Evolutionary conservation across 371 early-diverging fungal species (phyloP).

Genomic region (Mucor circinelloides): DNA sequence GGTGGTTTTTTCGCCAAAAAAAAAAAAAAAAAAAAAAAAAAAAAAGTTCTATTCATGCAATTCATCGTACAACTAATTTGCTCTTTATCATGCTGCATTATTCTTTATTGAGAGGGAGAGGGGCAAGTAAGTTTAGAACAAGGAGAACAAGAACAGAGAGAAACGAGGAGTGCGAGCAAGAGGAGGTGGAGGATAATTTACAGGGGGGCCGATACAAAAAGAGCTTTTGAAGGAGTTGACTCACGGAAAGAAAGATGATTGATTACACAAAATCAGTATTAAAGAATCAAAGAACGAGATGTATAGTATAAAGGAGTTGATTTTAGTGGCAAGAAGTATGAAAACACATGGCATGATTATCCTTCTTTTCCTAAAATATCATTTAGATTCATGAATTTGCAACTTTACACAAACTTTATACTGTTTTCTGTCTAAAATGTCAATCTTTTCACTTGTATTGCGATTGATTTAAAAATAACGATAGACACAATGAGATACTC

Average conservation of each 20-base stretch:
- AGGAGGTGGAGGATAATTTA: background rate
- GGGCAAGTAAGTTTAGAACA: constrained; percentile 94
- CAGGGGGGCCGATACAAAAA: constrained; percentile 70
- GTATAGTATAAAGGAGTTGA: background rate
- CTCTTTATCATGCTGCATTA: background rate
- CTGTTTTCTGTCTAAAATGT: background rate
- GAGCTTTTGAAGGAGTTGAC: constrained; percentile 89
- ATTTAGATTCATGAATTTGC: background rate
- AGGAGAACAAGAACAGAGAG: constrained; percentile 94
- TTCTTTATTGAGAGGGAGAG: constrained; percentile 44
- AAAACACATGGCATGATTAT: constrained; percentile 4
- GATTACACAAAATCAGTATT: background rate
- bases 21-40: too few relatives aligned
- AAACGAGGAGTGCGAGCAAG: constrained; percentile 34
- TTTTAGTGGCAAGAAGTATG: background rate
- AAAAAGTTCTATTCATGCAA: background rate
- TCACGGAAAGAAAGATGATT: constrained; percentile 60
- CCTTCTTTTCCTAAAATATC: background rate
- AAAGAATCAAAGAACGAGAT: background rate
- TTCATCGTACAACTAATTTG: background rate
- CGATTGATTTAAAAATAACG: background rate
- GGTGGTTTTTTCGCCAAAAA: background rate
- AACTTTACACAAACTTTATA: background rate
- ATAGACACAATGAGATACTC: background rate
- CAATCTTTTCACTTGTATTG: background rate